phyloP scores from a whole-genome alignment of 164 flowering plant genomes.

The Nelumbo lutea region DNA sequence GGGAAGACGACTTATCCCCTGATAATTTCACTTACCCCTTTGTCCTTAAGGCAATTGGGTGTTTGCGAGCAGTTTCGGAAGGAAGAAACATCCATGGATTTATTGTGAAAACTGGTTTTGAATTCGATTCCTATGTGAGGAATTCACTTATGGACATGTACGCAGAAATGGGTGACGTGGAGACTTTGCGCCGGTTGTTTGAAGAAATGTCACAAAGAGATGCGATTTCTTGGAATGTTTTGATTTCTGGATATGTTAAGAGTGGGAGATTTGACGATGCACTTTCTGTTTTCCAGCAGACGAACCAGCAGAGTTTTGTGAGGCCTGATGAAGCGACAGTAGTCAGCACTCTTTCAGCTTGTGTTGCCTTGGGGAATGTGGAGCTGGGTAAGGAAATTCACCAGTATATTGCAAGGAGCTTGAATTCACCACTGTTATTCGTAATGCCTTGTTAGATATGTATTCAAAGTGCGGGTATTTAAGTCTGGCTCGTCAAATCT shows the following conservation, averaged over 20 bases:
- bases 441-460: conserved; percentile 69
- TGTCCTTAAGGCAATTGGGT: conserved; percentile 67
- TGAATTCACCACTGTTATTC: conserved; percentile 38
- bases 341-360: conserved; percentile 70
- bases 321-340: conserved; percentile 63
- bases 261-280: conserved; percentile 39
- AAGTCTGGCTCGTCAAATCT: conserved; percentile 35
- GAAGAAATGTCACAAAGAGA: conserved; percentile 61
- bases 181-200: conserved; percentile 32
- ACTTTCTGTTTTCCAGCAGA: conserved; percentile 35
- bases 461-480: conserved; percentile 67
- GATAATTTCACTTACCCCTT: conserved; percentile 79
- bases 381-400: conserved; percentile 68
- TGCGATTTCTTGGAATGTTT: conserved; percentile 64
- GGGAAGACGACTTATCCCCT: conserved; percentile 41
- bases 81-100: conserved; percentile 59
- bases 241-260: conserved; percentile 55
- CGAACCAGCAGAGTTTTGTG: conserved; percentile 30
- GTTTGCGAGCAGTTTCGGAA: conserved; percentile 29
- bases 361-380: conserved; percentile 46
- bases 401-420: conserved; percentile 29
- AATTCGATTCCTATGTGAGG: conserved; percentile 52
- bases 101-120: conserved; percentile 48
- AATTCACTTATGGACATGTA: conserved; percentile 78
- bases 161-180: conserved; percentile 38